Conservation (phyloP, 192 early-diverging fungal species). For the Coemansia sp. region DNA sequence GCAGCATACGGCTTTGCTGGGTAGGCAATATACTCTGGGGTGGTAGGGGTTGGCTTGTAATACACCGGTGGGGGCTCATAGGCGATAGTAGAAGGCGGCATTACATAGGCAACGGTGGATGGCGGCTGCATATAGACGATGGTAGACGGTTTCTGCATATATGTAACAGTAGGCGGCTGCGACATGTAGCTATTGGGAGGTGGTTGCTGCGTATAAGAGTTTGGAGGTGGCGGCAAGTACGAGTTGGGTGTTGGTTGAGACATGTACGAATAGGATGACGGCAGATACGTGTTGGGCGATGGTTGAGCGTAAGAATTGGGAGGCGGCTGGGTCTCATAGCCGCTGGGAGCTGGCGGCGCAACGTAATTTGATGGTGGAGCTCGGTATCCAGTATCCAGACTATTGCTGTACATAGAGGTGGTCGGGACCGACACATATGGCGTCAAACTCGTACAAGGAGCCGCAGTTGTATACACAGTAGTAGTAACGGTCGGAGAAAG, state of each 20-base stretch:
- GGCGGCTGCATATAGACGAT: neutral
- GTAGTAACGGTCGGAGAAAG: neutral
- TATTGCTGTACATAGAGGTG: neutral
- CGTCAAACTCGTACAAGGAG: neutral
- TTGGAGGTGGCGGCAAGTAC: neutral
- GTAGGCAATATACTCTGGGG: neutral
- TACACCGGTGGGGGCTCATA: constrained; percentile 1
- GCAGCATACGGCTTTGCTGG: neutral
- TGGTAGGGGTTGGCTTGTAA: neutral
- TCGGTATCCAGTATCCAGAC: neutral
- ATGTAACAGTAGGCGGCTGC: neutral
- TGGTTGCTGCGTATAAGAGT: neutral
- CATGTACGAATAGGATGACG: neutral
- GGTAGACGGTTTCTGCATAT: neutral
- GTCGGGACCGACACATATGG: neutral
- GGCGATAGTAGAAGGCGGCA: neutral
- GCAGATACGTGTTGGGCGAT: neutral
- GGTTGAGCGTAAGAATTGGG: neutral
- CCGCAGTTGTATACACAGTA: neutral
- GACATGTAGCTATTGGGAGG: neutral
- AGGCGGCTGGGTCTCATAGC: neutral
- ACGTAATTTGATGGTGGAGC: neutral
- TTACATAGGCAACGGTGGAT: neutral
- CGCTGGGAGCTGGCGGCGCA: neutral
- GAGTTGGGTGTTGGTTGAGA: neutral